Conservation (phyloP, 2,329 filamentous ascomycete genomes). For the Pseudogymnoascus sp. region DNA sequence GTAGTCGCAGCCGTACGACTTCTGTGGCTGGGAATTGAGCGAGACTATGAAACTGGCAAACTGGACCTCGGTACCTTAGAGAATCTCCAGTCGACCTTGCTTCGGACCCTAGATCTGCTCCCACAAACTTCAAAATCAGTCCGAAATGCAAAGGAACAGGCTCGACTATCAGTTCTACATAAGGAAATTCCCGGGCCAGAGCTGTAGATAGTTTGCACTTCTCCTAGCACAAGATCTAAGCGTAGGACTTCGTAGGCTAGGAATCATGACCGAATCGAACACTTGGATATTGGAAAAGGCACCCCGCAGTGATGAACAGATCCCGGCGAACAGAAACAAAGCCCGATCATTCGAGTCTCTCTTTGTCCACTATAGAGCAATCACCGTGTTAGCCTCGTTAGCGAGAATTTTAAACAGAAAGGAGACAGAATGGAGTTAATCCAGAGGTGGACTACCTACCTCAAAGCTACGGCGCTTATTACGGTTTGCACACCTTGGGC, state of each 20-base stretch:
- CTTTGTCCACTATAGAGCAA: neutral
- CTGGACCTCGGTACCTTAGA: slow-evolving; percentile 22
- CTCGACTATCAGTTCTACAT: neutral
- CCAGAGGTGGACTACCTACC: neutral
- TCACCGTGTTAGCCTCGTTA: neutral
- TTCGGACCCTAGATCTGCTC: slow-evolving; percentile 23
- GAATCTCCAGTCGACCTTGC: slow-evolving; percentile 21
- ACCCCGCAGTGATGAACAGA: neutral
- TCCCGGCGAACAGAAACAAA: neutral
- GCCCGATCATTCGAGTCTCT: neutral
- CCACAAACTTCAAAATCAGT: slow-evolving; percentile 28
- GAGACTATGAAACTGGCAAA: slow-evolving; percentile 21
- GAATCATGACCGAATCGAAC: neutral
- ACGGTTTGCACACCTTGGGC: neutral
- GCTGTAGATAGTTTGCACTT: neutral
- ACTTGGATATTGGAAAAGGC: neutral
- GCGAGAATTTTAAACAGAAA: neutral
- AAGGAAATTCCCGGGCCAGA: neutral
- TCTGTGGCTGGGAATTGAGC: slow-evolving; percentile 24
- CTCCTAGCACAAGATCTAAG: neutral
- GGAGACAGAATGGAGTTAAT: neutral
- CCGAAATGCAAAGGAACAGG: slow-evolving; percentile 6
- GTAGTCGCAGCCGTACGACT: slow-evolving; percentile 26
- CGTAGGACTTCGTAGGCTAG: neutral
- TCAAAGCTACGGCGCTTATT: neutral